These are phyloP conservation scores for Candida freyschussii DNA, from an alignment of 1,139 yeast genomes.

Conservation along the genomic window DNA sequence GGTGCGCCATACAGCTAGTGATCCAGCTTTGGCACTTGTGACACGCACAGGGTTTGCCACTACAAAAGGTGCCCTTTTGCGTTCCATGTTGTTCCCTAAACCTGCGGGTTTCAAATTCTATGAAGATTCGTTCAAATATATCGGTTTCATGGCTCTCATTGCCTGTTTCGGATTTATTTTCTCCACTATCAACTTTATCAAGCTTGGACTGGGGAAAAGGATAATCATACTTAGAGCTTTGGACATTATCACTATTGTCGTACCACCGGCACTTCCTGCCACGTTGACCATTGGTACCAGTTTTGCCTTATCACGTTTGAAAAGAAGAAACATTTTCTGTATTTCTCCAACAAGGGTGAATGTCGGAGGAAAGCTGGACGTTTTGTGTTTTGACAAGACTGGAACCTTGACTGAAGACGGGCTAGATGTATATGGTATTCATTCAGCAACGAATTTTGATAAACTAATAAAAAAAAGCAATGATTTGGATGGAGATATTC, in stretches of 20 bases:
- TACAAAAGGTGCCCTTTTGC: constrained; percentile 89
- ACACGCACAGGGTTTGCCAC: constrained; percentile 91
- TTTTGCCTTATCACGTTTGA: constrained; percentile 76
- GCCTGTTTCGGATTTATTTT: constrained; percentile 81
- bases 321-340: constrained; percentile 69
- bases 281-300: constrained; percentile 95
- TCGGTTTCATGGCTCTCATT: constrained; percentile 87
- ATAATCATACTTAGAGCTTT: constrained; percentile 82
- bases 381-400: constrained; percentile 91
- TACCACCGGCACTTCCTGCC: constrained; percentile 98
- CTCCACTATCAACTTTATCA: constrained; percentile 78
- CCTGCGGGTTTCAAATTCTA: constrained; percentile 93
- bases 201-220: constrained; percentile 62
- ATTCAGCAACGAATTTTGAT: constrained; percentile 49
- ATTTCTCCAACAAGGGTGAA: constrained; percentile 92
- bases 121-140: constrained; percentile 89
- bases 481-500: constrained; percentile 24
- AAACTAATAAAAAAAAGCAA: constrained; percentile 37
- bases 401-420: constrained; percentile 98
- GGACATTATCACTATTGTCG: constrained; percentile 92
- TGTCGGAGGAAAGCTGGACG: constrained; percentile 89
- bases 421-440: constrained; percentile 85
- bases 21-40: constrained; percentile 74
- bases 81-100: constrained; percentile 95
- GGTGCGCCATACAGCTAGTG: constrained; percentile 55